Evolutionary conservation across 768 basidiomycete genomes (phyloP).

Genomic region (Lentinula guzmanii): DNA sequence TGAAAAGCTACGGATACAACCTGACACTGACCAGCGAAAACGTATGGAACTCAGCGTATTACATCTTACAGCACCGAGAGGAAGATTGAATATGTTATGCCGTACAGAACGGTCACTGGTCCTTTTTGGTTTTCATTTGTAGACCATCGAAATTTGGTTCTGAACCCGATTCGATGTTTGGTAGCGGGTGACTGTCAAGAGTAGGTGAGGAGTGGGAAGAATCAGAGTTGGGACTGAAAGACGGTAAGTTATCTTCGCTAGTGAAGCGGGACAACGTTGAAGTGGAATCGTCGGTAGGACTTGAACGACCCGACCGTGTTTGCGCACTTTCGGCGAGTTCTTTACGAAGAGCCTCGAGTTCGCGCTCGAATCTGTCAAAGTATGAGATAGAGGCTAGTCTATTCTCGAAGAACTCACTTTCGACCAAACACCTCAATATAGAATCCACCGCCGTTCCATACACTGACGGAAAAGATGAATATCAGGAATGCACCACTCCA

Average conservation of each 20-base stretch:
- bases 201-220: background rate
- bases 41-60: background rate
- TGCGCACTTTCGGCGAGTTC: constrained; percentile 67
- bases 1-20: background rate
- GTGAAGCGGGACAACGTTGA: background rate
- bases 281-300: constrained; percentile 29
- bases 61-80: background rate
- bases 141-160: background rate
- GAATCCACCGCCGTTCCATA: constrained; percentile 95
- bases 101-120: background rate
- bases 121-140: constrained; percentile 3
- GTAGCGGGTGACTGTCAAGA: background rate
- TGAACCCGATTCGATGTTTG: background rate
- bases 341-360: constrained; percentile 84
- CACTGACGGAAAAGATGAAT: constrained; percentile 77
- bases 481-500: constrained; percentile 79
- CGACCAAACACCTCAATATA: constrained; percentile 97
- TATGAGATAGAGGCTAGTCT: background rate
- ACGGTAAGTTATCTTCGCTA: constrained; percentile 1
- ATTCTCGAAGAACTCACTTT: constrained; percentile 55
- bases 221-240: background rate
- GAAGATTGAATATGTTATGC: too few relatives aligned
- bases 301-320: constrained; percentile 47
- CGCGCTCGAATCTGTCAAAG: constrained; percentile 74
- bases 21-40: background rate